phyloP scores from a whole-genome alignment of 495 filamentous ascomycete genomes.

The Hyaloscypha finlandica region DNA sequence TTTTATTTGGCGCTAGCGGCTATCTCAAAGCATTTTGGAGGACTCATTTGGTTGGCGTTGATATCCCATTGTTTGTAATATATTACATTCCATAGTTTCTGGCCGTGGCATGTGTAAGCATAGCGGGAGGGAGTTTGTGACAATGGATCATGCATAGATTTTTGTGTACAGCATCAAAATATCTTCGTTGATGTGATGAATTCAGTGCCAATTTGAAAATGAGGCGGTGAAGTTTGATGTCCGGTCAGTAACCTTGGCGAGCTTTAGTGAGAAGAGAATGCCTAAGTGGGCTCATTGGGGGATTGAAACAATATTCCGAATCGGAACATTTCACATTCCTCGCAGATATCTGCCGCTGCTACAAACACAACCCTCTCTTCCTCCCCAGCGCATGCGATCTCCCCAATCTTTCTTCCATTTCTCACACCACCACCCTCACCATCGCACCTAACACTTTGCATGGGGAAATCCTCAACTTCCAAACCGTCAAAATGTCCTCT shows the following conservation, averaged over 20 bases:
- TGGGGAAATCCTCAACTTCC: background rate
- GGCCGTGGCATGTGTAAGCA: constrained; percentile 7
- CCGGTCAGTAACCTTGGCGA: no score
- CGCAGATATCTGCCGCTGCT: background rate
- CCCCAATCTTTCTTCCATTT: background rate
- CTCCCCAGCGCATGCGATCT: background rate
- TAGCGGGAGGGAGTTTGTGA: background rate
- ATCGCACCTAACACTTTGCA: no score
- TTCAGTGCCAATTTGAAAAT: no score
- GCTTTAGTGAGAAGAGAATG: no score
- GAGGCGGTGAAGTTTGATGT: background rate
- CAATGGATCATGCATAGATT: background rate
- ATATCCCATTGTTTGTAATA: constrained; percentile 9
- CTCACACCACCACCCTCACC: no score
- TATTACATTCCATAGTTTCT: constrained; percentile 9
- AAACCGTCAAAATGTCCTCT: background rate
- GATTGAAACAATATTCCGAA: background rate
- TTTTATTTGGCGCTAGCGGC: constrained; percentile 8
- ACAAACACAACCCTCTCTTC: background rate
- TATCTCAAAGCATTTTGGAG: constrained; percentile 6
- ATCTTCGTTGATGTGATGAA: background rate
- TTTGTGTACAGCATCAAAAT: background rate
- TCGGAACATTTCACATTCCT: background rate
- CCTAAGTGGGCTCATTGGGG: background rate
- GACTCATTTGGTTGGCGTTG: background rate